Evolutionary conservation across 139 green algal species (phyloP), one percentile per base, ranked within the genome.

Genomic region (Pleodorina starrii): DNA sequence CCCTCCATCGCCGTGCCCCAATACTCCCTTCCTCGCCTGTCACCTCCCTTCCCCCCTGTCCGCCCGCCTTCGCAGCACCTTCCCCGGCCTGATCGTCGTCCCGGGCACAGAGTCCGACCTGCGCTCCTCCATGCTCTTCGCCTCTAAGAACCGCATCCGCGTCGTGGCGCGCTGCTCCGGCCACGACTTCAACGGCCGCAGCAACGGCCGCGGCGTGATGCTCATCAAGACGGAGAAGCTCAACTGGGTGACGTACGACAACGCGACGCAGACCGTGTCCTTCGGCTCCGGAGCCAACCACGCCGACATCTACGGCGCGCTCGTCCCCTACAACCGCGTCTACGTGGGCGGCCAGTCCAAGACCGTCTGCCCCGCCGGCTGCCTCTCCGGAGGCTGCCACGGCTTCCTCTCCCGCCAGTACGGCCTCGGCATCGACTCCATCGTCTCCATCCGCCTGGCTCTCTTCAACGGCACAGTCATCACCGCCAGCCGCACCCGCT

Each of bases 301-400:
- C 29, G 82, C 21, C 12, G 43, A 43, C 29, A 69, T 88, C 59
- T 88, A 88, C 43, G 10, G 17, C 5, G 42, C 29, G 1, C 60
- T 88, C 5, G 68, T 36, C 21, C n/a, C 40, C 19, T 5, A 36
- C n/a, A 14, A 27, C 25, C 82, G 82, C 23, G 42, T 88, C 25
- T 71, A 40, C 35, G 66, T 79, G 1, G 82, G 82, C 43, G 60
- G 60, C 66, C 66, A 88, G 51, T 68, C 66, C 43, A 59, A 60
- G 19, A 88, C 82, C 42, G 82, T 88, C n/a, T 88, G 82, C 21
- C 82, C 82, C 0, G 82, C 82, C 9, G 82, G 82, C 43, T 88
- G 82, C 44, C 63, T 88, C 4, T 25, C 63, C 0, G 82, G 82
- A 63, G 82, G 82, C 63, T 88, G 82, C 60, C 82, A 88, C 66